Conservation (phyloP, 169 alveolate species). For the Besnoitia besnoiti region DNA sequence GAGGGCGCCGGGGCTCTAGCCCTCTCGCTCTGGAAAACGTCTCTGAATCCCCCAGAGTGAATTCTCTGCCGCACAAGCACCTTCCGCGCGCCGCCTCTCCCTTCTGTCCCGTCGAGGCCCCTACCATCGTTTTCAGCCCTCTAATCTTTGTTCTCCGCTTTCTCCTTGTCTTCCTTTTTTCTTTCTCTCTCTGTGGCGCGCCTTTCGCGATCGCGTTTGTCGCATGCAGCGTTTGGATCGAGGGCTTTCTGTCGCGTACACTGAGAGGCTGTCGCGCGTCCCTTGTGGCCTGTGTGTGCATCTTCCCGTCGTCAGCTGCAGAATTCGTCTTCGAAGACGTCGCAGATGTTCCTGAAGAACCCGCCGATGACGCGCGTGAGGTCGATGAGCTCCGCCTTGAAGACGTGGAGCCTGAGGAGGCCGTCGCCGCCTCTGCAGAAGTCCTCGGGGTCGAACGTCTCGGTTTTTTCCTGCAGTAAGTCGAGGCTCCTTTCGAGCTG, state of each 20-base stretch:
- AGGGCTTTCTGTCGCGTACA: too few relatives aligned
- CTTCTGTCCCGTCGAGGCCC: too few relatives aligned
- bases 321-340: conserved; percentile 66
- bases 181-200: not conserved
- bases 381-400: conserved; percentile 61
- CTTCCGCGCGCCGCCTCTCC: too few relatives aligned
- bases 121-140: too few relatives aligned
- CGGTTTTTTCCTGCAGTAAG: conserved; percentile 58
- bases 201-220: too few relatives aligned
- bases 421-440: not conserved
- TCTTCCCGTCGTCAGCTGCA: not conserved
- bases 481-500: conserved; percentile 67
- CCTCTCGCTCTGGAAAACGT: too few relatives aligned
- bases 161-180: not conserved
- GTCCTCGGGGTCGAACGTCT: conserved; percentile 55
- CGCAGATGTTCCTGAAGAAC: conserved; percentile 61
- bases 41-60: too few relatives aligned
- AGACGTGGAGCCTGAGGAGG: not conserved
- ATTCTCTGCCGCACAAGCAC: too few relatives aligned
- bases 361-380: conserved; percentile 64
- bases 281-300: not conserved
- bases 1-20: too few relatives aligned
- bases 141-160: not conserved
- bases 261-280: too few relatives aligned
- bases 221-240: too few relatives aligned